phyloP scores from a whole-genome alignment of 2,329 filamentous ascomycete genomes.

The Aurifilum marmelostoma region DNA sequence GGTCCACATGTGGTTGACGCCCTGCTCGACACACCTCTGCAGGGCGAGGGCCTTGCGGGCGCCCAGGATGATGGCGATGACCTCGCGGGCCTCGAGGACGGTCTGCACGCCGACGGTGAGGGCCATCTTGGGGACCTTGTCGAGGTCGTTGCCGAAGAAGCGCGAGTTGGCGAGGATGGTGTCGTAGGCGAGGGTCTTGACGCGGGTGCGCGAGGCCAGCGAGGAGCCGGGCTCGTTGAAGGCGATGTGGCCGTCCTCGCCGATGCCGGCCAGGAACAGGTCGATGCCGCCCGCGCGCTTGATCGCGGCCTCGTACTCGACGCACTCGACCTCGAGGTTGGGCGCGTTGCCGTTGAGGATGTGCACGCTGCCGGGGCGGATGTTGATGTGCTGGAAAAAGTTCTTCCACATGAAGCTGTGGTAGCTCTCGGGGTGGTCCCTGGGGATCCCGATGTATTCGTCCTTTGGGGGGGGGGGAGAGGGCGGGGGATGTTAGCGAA shows the following conservation, averaged over 20 bases:
- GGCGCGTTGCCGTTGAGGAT: constrained; percentile 74
- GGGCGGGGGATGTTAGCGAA: too few species aligned
- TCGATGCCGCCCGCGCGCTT: constrained; percentile 71
- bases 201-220: constrained; percentile 68
- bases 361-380: constrained; percentile 70
- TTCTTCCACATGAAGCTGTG: constrained; percentile 84
- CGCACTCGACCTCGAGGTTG: constrained; percentile 71
- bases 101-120: constrained; percentile 63
- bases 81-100: constrained; percentile 70
- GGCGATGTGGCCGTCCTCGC: constrained; percentile 77
- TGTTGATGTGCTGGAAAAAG: constrained; percentile 76
- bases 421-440: constrained; percentile 76
- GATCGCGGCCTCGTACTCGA: constrained; percentile 74
- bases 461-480: constrained; percentile 47
- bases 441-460: constrained; percentile 74
- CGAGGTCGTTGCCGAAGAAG: constrained; percentile 69
- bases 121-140: constrained; percentile 70
- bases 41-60: constrained; percentile 73
- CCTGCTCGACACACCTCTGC: constrained; percentile 73
- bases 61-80: constrained; percentile 74
- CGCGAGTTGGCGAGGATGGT: constrained; percentile 76
- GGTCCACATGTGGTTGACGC: constrained; percentile 81
- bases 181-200: constrained; percentile 79
- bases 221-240: constrained; percentile 82
- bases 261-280: constrained; percentile 76